phyloP scores from a whole-genome alignment of 2,329 filamentous ascomycete species.

The Didymella pinodella region DNA sequence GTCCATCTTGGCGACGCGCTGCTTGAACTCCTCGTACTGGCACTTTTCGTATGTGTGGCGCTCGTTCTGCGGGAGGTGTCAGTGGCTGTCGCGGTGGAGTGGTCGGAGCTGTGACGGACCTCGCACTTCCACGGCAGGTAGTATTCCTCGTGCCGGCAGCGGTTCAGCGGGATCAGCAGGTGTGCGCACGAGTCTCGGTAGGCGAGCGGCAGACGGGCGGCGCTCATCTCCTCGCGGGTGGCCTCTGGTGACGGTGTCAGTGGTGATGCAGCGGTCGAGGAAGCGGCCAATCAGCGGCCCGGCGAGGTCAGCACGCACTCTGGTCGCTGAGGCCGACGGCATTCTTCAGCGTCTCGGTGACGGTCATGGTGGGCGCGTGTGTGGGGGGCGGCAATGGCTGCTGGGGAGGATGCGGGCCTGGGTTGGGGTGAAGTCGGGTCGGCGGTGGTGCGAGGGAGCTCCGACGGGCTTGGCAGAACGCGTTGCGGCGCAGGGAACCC shows the following conservation, averaged over 20 bases:
- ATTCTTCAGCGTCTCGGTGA: constrained; percentile 57
- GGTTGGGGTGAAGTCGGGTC: constrained; percentile 20
- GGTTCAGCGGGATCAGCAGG: constrained; percentile 93
- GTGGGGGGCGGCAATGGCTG: constrained; percentile 24
- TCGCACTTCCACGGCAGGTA: constrained; percentile 98
- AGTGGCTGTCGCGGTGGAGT: constrained; percentile 13
- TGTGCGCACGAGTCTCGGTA: constrained; percentile 97
- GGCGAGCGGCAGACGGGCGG: constrained; percentile 82
- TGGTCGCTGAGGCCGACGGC: constrained; percentile 55
- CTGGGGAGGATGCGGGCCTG: constrained; percentile 27
- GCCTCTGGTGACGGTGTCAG: constrained; percentile 64
- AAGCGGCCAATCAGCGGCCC: constrained; percentile 23
- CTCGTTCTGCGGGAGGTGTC: constrained; percentile 72
- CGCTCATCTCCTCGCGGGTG: constrained; percentile 91
- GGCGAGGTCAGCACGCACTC: constrained; percentile 40
- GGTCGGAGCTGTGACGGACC: constrained; percentile 60
- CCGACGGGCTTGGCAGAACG: background rate
- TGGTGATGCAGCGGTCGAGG: constrained; percentile 15
- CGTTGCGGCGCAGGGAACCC: too few species aligned
- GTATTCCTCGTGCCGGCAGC: constrained; percentile 89
- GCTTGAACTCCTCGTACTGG: constrained; percentile 99
- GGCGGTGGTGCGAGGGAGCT: background rate
- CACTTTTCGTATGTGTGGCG: constrained; percentile 99
- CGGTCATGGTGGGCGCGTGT: constrained; percentile 48
- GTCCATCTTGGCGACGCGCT: constrained; percentile 98